Percentiles rank a stretch among this genome's conserved stretches.
phyloP scores from a whole-genome alignment of 202 grass and related monocot genomes.

The Setaria italica region DNA sequence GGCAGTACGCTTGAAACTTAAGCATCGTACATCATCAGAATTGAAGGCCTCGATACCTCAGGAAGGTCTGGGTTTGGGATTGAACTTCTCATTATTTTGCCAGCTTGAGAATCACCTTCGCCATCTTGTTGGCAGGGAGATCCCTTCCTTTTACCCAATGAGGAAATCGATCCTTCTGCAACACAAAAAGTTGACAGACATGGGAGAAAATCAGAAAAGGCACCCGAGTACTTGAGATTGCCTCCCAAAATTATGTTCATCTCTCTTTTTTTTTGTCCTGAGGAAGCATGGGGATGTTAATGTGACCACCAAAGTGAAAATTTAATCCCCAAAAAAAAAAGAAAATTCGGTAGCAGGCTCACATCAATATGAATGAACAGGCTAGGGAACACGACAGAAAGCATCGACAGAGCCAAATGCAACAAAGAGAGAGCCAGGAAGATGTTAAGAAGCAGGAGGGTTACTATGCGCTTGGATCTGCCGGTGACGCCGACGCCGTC shows the following conservation, averaged over 20 bases:
- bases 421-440: too few species aligned
- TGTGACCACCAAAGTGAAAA: too few species aligned
- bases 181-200: not conserved
- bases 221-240: not conserved
- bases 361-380: too few species aligned
- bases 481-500: too few species aligned
- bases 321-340: too few species aligned
- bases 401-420: too few species aligned
- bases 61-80: constrained; percentile 31
- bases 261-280: not conserved
- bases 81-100: not conserved
- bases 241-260: not conserved
- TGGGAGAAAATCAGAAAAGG: not conserved
- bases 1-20: not conserved
- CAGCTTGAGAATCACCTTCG: not conserved
- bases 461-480: too few species aligned
- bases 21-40: not conserved
- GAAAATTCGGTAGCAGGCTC: too few species aligned
- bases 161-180: not conserved
- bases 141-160: not conserved
- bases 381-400: too few species aligned
- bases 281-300: not conserved
- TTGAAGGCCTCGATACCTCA: not conserved
- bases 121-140: not conserved
- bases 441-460: too few species aligned